Conservation (phyloP, 2,329 filamentous ascomycete genomes). For the Celoporthe dispersa region DNA sequence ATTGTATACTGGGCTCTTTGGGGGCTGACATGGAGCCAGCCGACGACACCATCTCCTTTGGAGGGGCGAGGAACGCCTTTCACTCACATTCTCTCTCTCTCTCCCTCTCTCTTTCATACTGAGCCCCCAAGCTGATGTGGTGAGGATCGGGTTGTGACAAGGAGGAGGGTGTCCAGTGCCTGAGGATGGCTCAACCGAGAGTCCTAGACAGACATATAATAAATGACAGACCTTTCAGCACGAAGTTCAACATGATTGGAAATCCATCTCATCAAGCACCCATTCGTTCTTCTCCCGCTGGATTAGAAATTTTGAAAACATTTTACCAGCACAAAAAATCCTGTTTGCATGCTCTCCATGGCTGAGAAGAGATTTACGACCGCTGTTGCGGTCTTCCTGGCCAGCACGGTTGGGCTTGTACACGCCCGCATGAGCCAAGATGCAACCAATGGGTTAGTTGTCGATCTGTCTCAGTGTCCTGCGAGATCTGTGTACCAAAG, state of each 20-base stretch:
- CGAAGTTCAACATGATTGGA: background rate
- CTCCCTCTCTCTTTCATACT: background rate
- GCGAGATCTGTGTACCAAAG: background rate
- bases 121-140: background rate
- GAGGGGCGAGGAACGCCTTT: background rate
- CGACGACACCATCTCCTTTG: background rate
- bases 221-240: background rate
- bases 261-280: background rate
- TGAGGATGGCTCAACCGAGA: background rate
- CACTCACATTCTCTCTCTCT: background rate
- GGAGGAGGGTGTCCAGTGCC: background rate
- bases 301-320: background rate
- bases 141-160: background rate
- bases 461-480: background rate
- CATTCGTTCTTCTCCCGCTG: background rate
- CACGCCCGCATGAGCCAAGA: background rate
- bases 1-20: background rate
- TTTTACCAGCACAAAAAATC: background rate
- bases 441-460: constrained; percentile 3
- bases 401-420: background rate
- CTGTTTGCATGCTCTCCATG: background rate
- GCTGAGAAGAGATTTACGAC: background rate
- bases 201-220: background rate
- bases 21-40: background rate
- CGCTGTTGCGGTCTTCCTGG: background rate